Evolutionary conservation across 495 filamentous ascomycete genomes (phyloP), one percentile per base, ranked within the genome.

Genomic region (Aspergillus nanangensis): DNA sequence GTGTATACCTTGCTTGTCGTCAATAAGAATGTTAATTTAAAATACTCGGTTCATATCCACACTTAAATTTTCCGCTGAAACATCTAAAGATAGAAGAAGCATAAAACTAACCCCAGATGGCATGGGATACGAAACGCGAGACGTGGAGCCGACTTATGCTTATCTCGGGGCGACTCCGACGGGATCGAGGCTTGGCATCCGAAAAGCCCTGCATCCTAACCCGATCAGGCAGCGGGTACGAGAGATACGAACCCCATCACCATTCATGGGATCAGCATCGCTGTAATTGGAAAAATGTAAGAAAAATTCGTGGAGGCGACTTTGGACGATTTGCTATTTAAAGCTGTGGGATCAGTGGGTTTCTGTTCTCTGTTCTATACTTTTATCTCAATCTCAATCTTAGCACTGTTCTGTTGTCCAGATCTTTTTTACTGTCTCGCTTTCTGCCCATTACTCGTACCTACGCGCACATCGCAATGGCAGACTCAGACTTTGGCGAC

Each of bases 201-300:
- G 20, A 36, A 18, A 34, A 34, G 32, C 32, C 18, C 11, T 21
- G 18, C 7, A 11, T 29, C 35, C 19, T 43, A 40, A 37, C 53
- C 48, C 29, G 23, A 48, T 46, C 25, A 8, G 45, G 53, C 24
- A 24, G 48, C 15, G 34, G 34, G 38, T 52, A 56, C 53, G 53
- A 51, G 36, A 41, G 48, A 56, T 44, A 52, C 50, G 50, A 52
- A n/a, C n/a, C n/a, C 0, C 14, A 9, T 5, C n/a, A 7, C 23
- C 14, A 21, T 19, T 5, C 9, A 35, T 37, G 32, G 14, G 17
- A 22, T 4, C n/a, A n/a, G 17, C 25, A 21, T 8, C 15, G 21
- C 18, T 21, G 22, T 29, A 24, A 34, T 20, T 17, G 4, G 23
- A 51, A 14, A 31, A 17, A 10, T 31, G 19, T 27, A 23, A 27